A percentile compares a stretch with the other conserved stretches of the same genome.
Conservation (phyloP, 192 early-diverging fungal species). For the Funneliformis geosporum region DNA sequence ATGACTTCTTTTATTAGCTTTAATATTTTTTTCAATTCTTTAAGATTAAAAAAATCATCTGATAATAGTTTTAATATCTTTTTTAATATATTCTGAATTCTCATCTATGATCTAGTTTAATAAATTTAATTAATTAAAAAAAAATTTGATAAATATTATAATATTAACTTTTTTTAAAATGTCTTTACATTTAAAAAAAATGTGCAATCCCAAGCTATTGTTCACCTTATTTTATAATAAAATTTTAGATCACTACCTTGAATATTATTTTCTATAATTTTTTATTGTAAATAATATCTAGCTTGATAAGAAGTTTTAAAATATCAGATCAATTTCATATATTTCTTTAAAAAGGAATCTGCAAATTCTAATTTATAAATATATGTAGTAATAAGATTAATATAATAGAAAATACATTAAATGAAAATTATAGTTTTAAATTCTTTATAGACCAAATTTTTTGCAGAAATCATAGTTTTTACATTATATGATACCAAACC, state of each 20-base stretch:
- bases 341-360: background rate
- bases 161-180: background rate
- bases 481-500: background rate
- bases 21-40: background rate
- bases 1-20: background rate
- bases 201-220: background rate
- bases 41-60: background rate
- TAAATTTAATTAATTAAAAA: background rate
- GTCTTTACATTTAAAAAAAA: background rate
- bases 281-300: background rate
- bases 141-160: background rate
- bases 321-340: background rate
- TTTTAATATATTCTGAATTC: background rate
- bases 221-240: background rate
- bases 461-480: background rate
- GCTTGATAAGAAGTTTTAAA: background rate
- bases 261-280: background rate
- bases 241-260: background rate
- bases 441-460: background rate
- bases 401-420: background rate
- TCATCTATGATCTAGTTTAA: too few relatives aligned
- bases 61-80: background rate
- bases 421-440: background rate
- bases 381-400: background rate
- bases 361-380: background rate